A percentile compares a stretch with the other conserved stretches of the same genome.
phyloP scores from a whole-genome alignment of 345 rosid genomes.

The Durio zibethinus region DNA sequence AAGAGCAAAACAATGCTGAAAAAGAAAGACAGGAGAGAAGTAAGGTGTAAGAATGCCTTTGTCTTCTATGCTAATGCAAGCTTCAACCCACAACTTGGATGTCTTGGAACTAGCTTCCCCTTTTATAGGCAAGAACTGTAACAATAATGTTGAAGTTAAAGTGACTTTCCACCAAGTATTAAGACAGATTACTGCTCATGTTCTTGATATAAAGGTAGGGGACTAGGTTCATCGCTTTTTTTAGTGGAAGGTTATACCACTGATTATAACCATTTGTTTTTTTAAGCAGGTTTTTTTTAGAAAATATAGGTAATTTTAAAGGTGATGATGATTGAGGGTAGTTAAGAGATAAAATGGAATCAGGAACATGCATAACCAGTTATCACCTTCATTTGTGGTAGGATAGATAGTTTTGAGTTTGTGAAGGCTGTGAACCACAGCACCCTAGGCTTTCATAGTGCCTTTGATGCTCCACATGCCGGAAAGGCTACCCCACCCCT shows the following conservation, averaged over 20 bases:
- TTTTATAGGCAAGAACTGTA: slow-evolving; percentile 38
- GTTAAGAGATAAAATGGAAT: slow-evolving; percentile 18
- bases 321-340: slow-evolving; percentile 34
- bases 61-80: background rate
- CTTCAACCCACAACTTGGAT: slow-evolving; percentile 14
- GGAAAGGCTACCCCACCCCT: background rate
- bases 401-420: slow-evolving; percentile 15
- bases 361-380: slow-evolving; percentile 25
- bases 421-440: slow-evolving; percentile 26
- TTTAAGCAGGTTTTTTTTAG: background rate
- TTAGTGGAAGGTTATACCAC: slow-evolving; percentile 29
- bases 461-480: slow-evolving; percentile 37
- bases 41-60: background rate
- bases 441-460: slow-evolving; percentile 18
- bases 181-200: slow-evolving; percentile 25
- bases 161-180: slow-evolving; percentile 34
- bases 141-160: slow-evolving; percentile 11
- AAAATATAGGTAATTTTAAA: slow-evolving; percentile 12
- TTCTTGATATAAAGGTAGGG: slow-evolving; percentile 23
- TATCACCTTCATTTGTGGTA: slow-evolving; percentile 8
- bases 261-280: background rate
- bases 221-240: slow-evolving; percentile 33
- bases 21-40: slow-evolving; percentile 13
- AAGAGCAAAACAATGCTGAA: slow-evolving; percentile 3
- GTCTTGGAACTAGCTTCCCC: slow-evolving; percentile 13